These are phyloP conservation scores for Senna siamea DNA, from an alignment of 306 rosid genomes.

Conservation along the genomic window DNA sequence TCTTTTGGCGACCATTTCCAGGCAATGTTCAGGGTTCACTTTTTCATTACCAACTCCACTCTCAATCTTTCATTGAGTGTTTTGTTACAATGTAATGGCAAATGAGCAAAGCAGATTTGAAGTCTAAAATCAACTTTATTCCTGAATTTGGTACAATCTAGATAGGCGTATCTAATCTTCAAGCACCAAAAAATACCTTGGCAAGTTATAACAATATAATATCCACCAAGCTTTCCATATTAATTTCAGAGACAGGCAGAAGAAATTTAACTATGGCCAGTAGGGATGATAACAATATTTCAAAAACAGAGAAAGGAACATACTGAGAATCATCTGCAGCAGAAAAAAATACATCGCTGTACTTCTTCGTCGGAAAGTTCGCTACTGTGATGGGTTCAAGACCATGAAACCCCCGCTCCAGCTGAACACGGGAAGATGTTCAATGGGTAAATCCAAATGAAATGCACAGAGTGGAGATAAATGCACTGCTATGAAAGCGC, in stretches of 20 bases:
- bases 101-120: neutral
- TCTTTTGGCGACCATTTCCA: neutral
- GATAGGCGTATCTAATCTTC: neutral
- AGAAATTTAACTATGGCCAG: neutral
- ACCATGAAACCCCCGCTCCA: constrained; percentile 83
- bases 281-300: neutral
- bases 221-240: neutral
- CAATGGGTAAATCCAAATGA: constrained; percentile 35
- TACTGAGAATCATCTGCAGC: constrained; percentile 85
- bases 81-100: neutral
- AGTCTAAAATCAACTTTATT: constrained; percentile 18
- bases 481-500: constrained; percentile 31
- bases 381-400: constrained; percentile 67
- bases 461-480: constrained; percentile 26
- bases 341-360: constrained; percentile 70
- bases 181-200: neutral
- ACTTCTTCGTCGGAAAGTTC: constrained; percentile 85
- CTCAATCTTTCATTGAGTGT: neutral
- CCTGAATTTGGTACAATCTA: constrained; percentile 17
- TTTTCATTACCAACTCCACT: constrained; percentile 25
- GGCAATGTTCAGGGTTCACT: neutral
- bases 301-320: constrained; percentile 43
- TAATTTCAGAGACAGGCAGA: constrained; percentile 17
- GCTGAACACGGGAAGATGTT: constrained; percentile 50
- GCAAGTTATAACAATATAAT: too few relatives aligned